Conservation (phyloP, 169 alveolate species). For the Plasmodium cynomolgi region DNA sequence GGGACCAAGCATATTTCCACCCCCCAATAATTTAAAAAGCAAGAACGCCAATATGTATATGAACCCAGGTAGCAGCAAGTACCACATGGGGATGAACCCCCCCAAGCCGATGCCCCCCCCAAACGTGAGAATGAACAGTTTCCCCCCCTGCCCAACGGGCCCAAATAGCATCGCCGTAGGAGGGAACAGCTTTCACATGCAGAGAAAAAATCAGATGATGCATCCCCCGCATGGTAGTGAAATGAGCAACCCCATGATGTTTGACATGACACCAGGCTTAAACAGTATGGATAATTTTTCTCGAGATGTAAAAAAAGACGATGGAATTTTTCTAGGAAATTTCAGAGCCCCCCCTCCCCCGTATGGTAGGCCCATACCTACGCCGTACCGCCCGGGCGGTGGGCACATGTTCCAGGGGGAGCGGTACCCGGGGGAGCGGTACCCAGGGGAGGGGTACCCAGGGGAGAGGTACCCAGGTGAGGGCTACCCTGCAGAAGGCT, state of each 20-base stretch:
- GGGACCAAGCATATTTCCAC: not conserved
- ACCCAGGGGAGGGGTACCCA: not conserved
- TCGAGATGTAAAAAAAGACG: not conserved
- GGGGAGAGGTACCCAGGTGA: not conserved
- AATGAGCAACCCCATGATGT: not conserved
- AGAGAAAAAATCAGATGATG: not conserved
- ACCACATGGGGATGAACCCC: not conserved
- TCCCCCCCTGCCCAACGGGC: not conserved
- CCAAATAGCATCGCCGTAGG: not conserved
- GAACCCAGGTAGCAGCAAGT: not conserved
- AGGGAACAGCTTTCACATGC: not conserved
- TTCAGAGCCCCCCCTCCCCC: not conserved
- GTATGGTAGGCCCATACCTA: not conserved
- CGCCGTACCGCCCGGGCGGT: not conserved
- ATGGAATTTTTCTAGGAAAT: not conserved
- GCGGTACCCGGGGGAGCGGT: not conserved
- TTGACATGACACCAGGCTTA: not conserved
- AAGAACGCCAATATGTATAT: not conserved
- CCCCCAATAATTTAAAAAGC: not conserved
- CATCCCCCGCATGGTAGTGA: not conserved
- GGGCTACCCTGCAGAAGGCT: not conserved
- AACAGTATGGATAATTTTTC: not conserved
- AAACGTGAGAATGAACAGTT: not conserved
- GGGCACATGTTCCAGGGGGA: not conserved
- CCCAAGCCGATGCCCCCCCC: slow-evolving; percentile 2